Evolutionary conservation across 192 early-diverging fungal species (phyloP), one percentile per base, ranked within the genome.

Genomic region (Coemansia nantahalensis): DNA sequence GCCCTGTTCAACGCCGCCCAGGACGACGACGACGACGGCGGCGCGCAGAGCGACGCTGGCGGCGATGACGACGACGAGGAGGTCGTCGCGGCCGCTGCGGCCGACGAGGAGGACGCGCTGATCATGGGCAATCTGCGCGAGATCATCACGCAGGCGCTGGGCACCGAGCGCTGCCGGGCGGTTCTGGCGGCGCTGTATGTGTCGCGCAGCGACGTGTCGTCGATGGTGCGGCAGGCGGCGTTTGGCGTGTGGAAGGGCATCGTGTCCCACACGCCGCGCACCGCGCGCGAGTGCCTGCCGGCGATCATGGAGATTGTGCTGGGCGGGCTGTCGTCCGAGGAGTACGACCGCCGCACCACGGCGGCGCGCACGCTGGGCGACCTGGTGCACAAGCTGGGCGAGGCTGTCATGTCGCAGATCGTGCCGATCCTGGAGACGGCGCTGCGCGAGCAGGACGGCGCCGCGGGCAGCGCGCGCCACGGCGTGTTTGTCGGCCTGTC

Each of bases 241-340:
- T 71, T 95, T 38, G 78, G 82, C 39, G 94, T 99, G 23, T 99
- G 97, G 97, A 98, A 98, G 82, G 79, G 82, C 44, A 80, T 99
- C 53, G 94, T 98, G 15, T 80, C 75, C 65, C 97, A 99, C 72
- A 99, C 95, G 48, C 97, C 97, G 48, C 86, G 94, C 39, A 95
- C 94, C 7, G 79, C 98, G 54, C 93, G 93, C 80, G 93, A 97
- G 62, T 95, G 95, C 48, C 61, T 99, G 62, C 82, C 89, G 15
- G 65, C 84, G 6, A 85, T 98, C 74, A 97, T 99, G 93, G 77
- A 84, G 17, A 88, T 95, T 63, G 83, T 99, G 21, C 86, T 98
- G 35, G 81, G 73, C 13, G 86, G 80, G 34, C 79, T 99, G 42
- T 85, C 91, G 3, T 82, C 82, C 54, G 72, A 78, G n/a, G 81